Evolutionary conservation across 495 filamentous ascomycete genomes (phyloP), one percentile per base, ranked within the genome.

Genomic region (Penicillium pancosmium): DNA sequence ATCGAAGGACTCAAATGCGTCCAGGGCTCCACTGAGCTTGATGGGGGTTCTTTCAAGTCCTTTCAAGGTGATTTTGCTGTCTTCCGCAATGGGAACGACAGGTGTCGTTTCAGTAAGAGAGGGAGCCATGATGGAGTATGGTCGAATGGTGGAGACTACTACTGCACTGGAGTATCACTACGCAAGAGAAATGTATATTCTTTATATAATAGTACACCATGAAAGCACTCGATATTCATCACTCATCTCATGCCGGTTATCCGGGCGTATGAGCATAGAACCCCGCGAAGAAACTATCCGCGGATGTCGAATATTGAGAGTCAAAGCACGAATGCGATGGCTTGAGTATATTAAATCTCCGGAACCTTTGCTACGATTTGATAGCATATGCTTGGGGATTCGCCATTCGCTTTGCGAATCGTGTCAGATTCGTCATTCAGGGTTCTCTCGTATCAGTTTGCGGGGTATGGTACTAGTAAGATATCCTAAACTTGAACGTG

Each of bases 1-100:
- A 27, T 90, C 88, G 52, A 86, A 84, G 12, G 77, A 78, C 41
- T 87, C 73, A 64, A 82, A 87, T 13, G 78, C 55, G 36, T 88
- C 81, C 0, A 90, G 75, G 0, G 76, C 73, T 5, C 84, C 84
- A 0, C 74, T 80, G 15, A 77, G 70, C 65, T 79, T 67, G 23
- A 88, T 65, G 0, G 86, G 84, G 40, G 63, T 59, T 21, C 61
- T 59, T 47, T 64, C 55, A 31, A 52, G 38, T n/a, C 40, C 62
- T 47, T 65, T 58, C 15, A 59, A 23, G 1, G 59, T 27, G 25
- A 60, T 43, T 19, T 66, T 68, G 27, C 27, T 31, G 15, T 43
- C 53, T 50, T 69, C 69, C 19, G 66, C 55, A 21, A 63, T 33
- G 23, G 68, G 64, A 15, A 64, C 52, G 23, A 56, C 47, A 5